These are phyloP conservation scores for Plasmodium reichenowi DNA, from an alignment of 169 alveolate species.

Conservation along the genomic window DNA sequence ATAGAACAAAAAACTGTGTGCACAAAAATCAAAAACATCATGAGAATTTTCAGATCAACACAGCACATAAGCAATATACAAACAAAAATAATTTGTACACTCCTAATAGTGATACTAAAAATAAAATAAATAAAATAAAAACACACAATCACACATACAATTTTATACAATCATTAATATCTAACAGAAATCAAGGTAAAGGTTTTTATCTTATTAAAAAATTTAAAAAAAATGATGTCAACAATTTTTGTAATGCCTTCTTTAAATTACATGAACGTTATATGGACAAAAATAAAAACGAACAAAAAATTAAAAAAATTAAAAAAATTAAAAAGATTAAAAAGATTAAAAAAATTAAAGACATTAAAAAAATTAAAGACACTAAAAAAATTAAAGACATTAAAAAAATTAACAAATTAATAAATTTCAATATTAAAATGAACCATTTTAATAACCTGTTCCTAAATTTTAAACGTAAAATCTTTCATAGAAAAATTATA, in stretches of 20 bases:
- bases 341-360: neutral
- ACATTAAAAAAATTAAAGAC: neutral
- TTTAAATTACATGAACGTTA: constrained; percentile 28
- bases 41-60: neutral
- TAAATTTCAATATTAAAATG: too few relatives aligned
- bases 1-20: neutral
- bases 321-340: neutral
- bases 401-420: neutral
- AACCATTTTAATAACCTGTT: constrained; percentile 10
- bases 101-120: neutral
- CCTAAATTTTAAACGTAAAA: constrained; percentile 10
- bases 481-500: constrained; percentile 21
- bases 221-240: constrained; percentile 29
- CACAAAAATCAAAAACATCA: neutral
- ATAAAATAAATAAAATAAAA: neutral
- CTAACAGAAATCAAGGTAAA: constrained; percentile 60
- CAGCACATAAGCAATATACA: neutral
- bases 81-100: neutral
- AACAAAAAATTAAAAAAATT: neutral
- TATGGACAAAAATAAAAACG: constrained; percentile 11
- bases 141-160: neutral
- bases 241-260: constrained; percentile 37
- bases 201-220: constrained; percentile 59
- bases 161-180: constrained; percentile 29
- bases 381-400: neutral